A percentile compares a stretch with the other conserved stretches of the same genome.
Evolutionary conservation across 257 asterid genomes (phyloP).

Genomic region (Solanum chmielewskii): DNA sequence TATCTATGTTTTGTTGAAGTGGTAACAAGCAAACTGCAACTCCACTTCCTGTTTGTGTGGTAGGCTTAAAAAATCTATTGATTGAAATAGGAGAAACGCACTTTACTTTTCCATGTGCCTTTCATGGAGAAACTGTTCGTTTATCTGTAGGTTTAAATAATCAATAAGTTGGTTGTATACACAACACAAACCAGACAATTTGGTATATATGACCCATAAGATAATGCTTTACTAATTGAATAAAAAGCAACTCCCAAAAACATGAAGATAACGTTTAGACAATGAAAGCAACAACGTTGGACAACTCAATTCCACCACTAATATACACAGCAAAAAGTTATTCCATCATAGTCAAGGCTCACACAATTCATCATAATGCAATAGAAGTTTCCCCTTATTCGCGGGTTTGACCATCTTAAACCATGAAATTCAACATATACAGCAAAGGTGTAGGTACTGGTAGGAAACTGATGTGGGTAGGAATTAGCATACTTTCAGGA

Average conservation of each 20-base stretch:
- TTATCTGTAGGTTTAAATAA: background rate
- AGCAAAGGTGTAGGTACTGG: background rate
- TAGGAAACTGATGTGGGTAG: constrained; percentile 2
- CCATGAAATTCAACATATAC: background rate
- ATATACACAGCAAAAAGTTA: background rate
- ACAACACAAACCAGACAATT: background rate
- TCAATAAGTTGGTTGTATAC: background rate
- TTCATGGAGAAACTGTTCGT: background rate
- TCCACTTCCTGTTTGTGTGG: background rate
- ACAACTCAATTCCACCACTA: background rate
- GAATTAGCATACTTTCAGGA: background rate
- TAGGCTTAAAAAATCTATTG: background rate
- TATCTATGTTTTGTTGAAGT: background rate
- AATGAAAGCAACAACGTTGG: background rate
- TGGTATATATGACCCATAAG: background rate
- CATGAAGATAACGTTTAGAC: background rate
- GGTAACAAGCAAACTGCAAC: background rate
- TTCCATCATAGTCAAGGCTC: background rate
- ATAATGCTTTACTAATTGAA: background rate
- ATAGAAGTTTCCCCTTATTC: background rate
- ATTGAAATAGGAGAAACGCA: background rate
- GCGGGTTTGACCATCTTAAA: constrained; percentile 8
- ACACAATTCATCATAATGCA: background rate
- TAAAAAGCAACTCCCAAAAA: background rate
- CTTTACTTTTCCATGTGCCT: background rate